Percentiles rank a stretch among this genome's conserved stretches.
Evolutionary conservation across 2,329 filamentous ascomycete species (phyloP).

Genomic region (Ophiognomonia clavigignenti-juglandacearum): DNA sequence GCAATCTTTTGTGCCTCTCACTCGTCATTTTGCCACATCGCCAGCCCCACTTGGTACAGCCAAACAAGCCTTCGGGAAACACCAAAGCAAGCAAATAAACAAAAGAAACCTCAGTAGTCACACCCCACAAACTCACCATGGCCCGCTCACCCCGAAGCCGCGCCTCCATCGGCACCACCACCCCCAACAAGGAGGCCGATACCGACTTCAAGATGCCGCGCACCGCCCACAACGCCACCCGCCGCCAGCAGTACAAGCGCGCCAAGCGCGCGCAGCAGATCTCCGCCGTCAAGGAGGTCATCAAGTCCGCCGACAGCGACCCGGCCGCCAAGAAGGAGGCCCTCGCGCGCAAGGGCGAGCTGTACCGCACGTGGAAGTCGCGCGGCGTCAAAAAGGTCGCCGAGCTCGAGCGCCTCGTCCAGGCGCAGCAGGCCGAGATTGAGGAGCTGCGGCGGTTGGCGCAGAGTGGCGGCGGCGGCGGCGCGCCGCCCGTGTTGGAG

Average conservation of each 20-base stretch:
- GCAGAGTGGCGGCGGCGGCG: too few species aligned
- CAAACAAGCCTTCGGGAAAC: too few species aligned
- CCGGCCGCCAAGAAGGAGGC: conserved; percentile 3
- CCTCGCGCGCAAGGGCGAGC: not conserved
- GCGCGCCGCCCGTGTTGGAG: not conserved
- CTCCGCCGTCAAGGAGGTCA: not conserved
- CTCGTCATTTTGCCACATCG: too few species aligned
- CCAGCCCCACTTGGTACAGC: too few species aligned
- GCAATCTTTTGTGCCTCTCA: too few species aligned
- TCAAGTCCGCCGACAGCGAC: conserved; percentile 2
- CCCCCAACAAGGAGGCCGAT: conserved; percentile 1
- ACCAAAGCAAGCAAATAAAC: not conserved
- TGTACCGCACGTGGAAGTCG: conserved; percentile 9
- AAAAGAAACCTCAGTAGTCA: not conserved
- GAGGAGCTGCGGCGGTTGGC: conserved; percentile 1
- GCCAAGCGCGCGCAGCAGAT: not conserved
- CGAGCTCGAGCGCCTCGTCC: conserved; percentile 10
- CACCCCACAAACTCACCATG: not conserved
- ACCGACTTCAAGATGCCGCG: not conserved
- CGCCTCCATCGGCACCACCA: not conserved
- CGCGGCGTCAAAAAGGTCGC: conserved; percentile 1
- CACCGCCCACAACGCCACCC: conserved; percentile 2
- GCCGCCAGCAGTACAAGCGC: conserved; percentile 6
- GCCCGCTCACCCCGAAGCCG: not conserved
- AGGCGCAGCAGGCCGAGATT: conserved; percentile 9